phyloP scores from a whole-genome alignment of 306 rosid species.

The Lotus japonicus region DNA sequence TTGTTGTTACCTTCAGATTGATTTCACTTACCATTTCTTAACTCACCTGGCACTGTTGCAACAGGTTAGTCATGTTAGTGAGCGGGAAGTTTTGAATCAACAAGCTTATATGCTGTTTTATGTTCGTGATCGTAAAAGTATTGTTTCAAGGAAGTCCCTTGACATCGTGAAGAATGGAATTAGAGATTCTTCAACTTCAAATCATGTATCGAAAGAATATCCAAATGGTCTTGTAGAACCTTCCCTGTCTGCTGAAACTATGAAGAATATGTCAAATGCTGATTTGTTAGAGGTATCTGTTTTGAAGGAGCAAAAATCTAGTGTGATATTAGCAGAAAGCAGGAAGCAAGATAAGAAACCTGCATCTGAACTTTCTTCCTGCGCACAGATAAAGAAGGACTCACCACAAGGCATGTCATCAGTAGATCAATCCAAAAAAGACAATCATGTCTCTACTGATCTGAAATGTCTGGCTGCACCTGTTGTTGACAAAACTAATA shows the following conservation, averaged over 20 bases:
- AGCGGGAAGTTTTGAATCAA: constrained; percentile 70
- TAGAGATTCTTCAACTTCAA: constrained; percentile 23
- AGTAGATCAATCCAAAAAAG: constrained; percentile 18
- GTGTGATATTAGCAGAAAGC: constrained; percentile 17
- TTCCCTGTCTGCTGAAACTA: constrained; percentile 21
- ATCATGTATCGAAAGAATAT: constrained; percentile 33
- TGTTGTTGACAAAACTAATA: constrained; percentile 5
- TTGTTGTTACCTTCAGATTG: not conserved
- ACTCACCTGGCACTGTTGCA: constrained; percentile 2
- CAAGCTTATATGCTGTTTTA: constrained; percentile 98
- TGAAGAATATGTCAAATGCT: constrained; percentile 29
- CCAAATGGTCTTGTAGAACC: constrained; percentile 27
- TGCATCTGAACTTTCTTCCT: constrained; percentile 24
- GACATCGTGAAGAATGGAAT: constrained; percentile 31
- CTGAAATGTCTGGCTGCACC: constrained; percentile 19
- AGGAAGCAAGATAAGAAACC: constrained; percentile 22
- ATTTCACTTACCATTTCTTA: not conserved
- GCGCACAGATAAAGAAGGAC: constrained; percentile 10
- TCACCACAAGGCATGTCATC: constrained; percentile 14
- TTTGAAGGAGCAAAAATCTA: constrained; percentile 19
- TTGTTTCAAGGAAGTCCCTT: constrained; percentile 42
- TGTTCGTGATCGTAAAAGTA: constrained; percentile 73
- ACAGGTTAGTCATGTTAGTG: constrained; percentile 79
- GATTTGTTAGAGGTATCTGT: constrained; percentile 24
- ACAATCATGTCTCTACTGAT: constrained; percentile 2